Evolutionary conservation across 2,329 filamentous ascomycete species (phyloP), one percentile per base, ranked within the genome.

Genomic region (Fusarium begoniae): DNA sequence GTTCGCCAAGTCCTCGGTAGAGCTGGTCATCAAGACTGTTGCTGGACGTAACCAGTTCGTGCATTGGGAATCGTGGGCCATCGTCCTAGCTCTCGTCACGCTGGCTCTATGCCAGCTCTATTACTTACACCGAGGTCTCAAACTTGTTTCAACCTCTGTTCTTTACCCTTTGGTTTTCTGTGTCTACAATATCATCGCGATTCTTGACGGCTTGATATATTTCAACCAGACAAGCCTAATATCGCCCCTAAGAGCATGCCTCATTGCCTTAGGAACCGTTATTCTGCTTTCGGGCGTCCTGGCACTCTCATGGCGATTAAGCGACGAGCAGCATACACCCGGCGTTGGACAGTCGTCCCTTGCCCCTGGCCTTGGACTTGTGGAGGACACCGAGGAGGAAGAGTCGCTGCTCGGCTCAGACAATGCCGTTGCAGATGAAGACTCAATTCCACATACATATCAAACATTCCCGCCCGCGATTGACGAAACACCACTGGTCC

Each of bases 151-250:
- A 62, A 98, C 96, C 28, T 98, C 94, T 78, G 93, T 98, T 70
- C 88, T 99, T 75, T 99, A 99, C 83, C 96, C 96, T 10, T 92
- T 98, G 77, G 95, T 98, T 44, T 99, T 99, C 84, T 99, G 96
- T 87, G 91, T 98, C 74, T 99, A 98, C 88, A 99, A 99, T 87
- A 98, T 99, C 79, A 95, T 98, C 79, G 96, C 96, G 75, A 99
- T 99, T 76, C 87, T 98, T 76, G 96, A 99, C 83, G 96, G 96
- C 38, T 88, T 99, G 76, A 98, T 99, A 78, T 99, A 98, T 84
- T 99, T 98, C 84, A 89, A 93, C 77, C 96, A 99, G 83, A 93
- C 92, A 60, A 92, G 94, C 73, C 88, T 93, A 63, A 90, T 99
- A 72, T 91, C 92, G 22, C 87, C 90, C 2, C 83, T 96, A 6